A percentile compares a stretch with the other conserved stretches of the same genome.
These are phyloP conservation scores for Tephrocybe sp. DNA, from an alignment of 768 basidiomycete species.

Conservation along the genomic window DNA sequence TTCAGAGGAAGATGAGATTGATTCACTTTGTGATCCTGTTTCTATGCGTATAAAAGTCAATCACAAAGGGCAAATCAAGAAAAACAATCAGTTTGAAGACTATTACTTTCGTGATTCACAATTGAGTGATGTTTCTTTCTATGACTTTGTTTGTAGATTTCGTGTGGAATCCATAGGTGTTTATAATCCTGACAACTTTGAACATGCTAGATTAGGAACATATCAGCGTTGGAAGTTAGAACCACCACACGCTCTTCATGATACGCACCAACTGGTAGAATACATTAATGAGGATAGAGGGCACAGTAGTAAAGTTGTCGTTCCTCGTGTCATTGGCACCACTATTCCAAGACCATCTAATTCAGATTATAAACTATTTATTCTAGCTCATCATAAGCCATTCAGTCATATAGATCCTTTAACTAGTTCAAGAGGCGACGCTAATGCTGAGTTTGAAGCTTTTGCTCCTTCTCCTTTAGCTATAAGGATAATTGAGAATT, in stretches of 20 bases:
- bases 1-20: too few relatives aligned
- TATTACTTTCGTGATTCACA: constrained; percentile 18
- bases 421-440: too few relatives aligned
- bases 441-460: too few relatives aligned
- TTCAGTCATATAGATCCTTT: not conserved
- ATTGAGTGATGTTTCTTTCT: constrained; percentile 21
- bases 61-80: constrained; percentile 10
- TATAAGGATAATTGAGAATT: too few relatives aligned
- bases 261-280: constrained; percentile 15
- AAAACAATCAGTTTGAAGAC: constrained; percentile 25
- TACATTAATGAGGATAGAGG: constrained; percentile 11
- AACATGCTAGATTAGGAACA: not conserved
- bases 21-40: constrained; percentile 1
- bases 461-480: too few relatives aligned
- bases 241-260: constrained; percentile 10
- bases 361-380: not conserved
- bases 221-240: constrained; percentile 1
- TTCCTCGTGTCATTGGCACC: not conserved
- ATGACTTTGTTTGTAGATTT: constrained; percentile 23
- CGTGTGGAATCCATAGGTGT: constrained; percentile 7
- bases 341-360: not conserved
- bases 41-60: not conserved
- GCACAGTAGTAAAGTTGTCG: not conserved
- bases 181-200: not conserved
- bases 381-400: constrained; percentile 1